Base-by-base conservation (phyloP, 2,329 filamentous ascomycete genomes). In the Passalora sequoiae region DNA sequence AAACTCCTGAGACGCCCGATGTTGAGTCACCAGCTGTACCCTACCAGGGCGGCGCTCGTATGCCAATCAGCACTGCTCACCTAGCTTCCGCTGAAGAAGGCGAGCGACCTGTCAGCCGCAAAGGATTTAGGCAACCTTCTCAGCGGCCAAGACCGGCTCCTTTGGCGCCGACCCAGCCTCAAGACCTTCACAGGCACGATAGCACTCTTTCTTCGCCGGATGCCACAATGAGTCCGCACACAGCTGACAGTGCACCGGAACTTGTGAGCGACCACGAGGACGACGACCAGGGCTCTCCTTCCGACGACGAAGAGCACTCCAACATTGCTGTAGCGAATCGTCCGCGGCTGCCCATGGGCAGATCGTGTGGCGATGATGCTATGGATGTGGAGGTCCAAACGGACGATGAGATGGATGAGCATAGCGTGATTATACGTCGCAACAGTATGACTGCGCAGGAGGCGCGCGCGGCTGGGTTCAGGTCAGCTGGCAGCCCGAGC, bases 221-320 rank as follows among this genome's bases (percentile, higher is more conserved):
- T 20, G 44, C 53, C 5, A 66, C 66, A 31, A 63, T 72, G 46
- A 71, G 67, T 49, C 71, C 71, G 22, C 63, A 72, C 45, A 68
- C 69, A 2, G 66, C 68, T 41, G 70, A 73, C 56, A 71, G 68
- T 54, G 71, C 70, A 39, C 71, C 71, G 12, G 71, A 71, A 17
- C 58, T 74, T 47, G 69, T 74, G 25, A 72, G 68, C 51, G 71
- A 74, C 49, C 69, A 72, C 55, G 71, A 73, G 43, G 71, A 74
- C 44, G 70, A 71, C 40, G 67, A 71, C 29, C 66, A 60, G 40
- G 50, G 43, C 31, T 59, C 56, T n/a, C 57, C 49, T 22, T 54
- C 52, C 19, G 59, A 61, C 29, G 58, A 63, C 27, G 60, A 64
- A 31, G 53, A 48, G 15, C 55, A 53, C 9, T 48, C 49, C 6